Evolutionary conservation across 2,329 filamentous ascomycete species (phyloP), one percentile per base, ranked within the genome.

Genomic region (Orbilia blumenaviensis): DNA sequence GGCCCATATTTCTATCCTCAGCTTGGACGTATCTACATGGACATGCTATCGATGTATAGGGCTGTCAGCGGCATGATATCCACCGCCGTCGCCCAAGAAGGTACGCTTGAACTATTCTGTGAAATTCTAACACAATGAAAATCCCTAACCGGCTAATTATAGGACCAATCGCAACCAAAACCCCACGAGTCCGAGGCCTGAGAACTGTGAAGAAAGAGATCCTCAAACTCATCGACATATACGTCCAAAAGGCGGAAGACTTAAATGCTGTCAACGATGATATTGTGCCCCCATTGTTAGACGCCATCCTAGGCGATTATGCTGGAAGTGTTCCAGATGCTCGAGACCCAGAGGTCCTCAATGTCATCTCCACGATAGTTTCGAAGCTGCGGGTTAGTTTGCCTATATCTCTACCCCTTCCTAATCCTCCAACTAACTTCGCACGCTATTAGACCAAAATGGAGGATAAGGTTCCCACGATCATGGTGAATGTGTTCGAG

Each of bases 121-220:
- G n/a, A n/a, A 9, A 25, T 41, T 9, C 8, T 34, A 8, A 41
- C 7, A 7, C 18, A 10, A 21, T n/a, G 27, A n/a, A 27, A 34
- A 36, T 56, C 12, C 44, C 61, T 62, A 67, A 52, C 63, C 16
- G 12, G 9, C 18, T 2, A 52, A 29, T 29, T 77, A 8, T 78
- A 93, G 91, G 92, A 73, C 92, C 94, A 79, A 90, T 99, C 81
- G 95, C 95, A 2, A 97, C 96, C 5, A 97, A 97, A 86, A 98
- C 96, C 87, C 95, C 95, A 74, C 96, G 93, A 85, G 94, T 98
- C 80, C 91, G 95, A 80, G 96, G 95, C 36, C 86, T 99, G 78
- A 90, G 95, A 79, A 99, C 95, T 0, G 97, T 99, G 86, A 99
- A 99, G 87, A 99, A 99, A 85, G 95, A 99, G 83, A 98, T 99